Percentiles rank a stretch among this genome's conserved stretches.
Conservation (phyloP, 331 rosid genomes). For the Malus hybrid region DNA sequence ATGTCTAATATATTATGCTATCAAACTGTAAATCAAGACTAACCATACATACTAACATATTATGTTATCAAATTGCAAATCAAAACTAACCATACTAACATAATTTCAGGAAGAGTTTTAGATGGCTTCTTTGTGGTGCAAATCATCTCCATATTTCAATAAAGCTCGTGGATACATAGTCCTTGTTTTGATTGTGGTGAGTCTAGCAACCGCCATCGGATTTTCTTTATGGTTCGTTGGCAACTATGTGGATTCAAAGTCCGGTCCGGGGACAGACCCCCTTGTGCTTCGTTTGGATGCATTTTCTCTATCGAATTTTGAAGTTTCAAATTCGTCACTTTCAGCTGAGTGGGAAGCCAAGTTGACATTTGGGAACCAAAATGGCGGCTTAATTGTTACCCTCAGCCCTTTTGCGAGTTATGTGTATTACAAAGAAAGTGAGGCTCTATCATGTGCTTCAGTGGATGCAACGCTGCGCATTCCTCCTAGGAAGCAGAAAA, state of each 20-base stretch:
- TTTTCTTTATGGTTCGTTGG: constrained; percentile 13
- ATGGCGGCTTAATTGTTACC: constrained; percentile 14
- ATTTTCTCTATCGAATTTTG: constrained; percentile 11
- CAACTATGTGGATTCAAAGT: constrained; percentile 24
- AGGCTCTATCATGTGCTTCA: constrained; percentile 19
- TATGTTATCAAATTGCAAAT: too few relatives aligned
- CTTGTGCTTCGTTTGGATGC: constrained; percentile 20
- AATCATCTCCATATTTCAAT: neutral
- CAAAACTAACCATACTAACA: too few relatives aligned
- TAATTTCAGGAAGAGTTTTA: neutral
- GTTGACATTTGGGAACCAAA: constrained; percentile 32
- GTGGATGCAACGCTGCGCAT: constrained; percentile 33
- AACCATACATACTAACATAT: too few relatives aligned
- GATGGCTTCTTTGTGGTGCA: constrained; percentile 19
- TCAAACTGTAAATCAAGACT: too few relatives aligned
- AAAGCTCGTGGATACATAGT: constrained; percentile 10
- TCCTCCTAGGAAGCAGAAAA: constrained; percentile 22
- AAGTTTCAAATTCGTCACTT: constrained; percentile 7
- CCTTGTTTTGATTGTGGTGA: constrained; percentile 11
- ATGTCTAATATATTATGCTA: neutral
- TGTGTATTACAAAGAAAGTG: constrained; percentile 24
- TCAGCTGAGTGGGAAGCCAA: constrained; percentile 51
- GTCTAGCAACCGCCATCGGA: constrained; percentile 5
- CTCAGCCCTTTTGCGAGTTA: constrained; percentile 17
- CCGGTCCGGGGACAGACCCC: constrained; percentile 25